These are phyloP conservation scores for Helenozyma rhizophorensis DNA, from an alignment of 805 yeast genomes.

Conservation along the genomic window DNA sequence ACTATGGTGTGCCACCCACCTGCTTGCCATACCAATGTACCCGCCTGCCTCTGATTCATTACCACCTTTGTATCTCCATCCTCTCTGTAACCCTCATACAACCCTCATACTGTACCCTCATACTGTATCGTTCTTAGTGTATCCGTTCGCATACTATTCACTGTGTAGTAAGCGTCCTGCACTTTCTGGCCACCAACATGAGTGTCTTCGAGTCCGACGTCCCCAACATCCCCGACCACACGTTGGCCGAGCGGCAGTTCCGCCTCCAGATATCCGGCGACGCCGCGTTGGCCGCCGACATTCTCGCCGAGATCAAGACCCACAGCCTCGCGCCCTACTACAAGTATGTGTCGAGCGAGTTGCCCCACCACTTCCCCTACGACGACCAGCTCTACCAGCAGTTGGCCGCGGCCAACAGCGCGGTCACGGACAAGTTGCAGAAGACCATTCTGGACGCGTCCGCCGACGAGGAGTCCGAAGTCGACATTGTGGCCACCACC, in stretches of 20 bases:
- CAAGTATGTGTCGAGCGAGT: conserved; percentile 46
- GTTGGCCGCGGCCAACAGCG: conserved; percentile 51
- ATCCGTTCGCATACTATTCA: no score
- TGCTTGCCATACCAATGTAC: no score
- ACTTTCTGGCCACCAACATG: conserved; percentile 9
- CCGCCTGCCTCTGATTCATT: no score
- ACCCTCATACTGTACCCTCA: no score
- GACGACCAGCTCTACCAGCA: conserved; percentile 55
- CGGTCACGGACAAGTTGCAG: conserved; percentile 49
- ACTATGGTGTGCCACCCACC: no score
- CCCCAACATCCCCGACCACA: conserved; percentile 73
- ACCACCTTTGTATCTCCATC: no score
- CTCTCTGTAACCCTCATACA: no score
- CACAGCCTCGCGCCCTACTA: conserved; percentile 82
- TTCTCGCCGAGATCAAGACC: conserved; percentile 51
- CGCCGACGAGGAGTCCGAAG: conserved; percentile 79
- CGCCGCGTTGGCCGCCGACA: conserved; percentile 36
- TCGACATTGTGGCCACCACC: conserved; percentile 74
- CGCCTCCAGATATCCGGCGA: conserved; percentile 39
- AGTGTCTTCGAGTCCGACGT: conserved; percentile 42
- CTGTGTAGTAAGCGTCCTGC: no score
- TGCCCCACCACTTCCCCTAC: conserved; percentile 43
- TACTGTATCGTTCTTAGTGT: no score
- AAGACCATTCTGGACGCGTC: conserved; percentile 49
- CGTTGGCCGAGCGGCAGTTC: conserved; percentile 76